Conservation (phyloP, 1,284 basidiomycete species). For the Ustilago tritici region DNA sequence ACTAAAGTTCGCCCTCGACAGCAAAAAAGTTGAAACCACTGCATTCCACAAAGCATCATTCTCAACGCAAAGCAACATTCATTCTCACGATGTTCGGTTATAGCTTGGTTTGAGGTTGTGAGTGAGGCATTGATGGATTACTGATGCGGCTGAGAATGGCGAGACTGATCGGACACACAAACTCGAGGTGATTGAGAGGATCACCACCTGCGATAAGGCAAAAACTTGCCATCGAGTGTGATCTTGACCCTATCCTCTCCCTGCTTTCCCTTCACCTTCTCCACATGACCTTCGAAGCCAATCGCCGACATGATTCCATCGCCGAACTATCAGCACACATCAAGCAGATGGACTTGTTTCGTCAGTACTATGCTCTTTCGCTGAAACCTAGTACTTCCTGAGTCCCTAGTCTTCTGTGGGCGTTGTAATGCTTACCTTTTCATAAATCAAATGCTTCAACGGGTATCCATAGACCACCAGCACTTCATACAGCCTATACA, state of each 20-base stretch:
- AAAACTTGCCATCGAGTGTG: slow-evolving; percentile 64
- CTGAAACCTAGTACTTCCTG: not conserved
- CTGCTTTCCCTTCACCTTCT: slow-evolving; percentile 54
- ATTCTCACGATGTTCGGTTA: not conserved
- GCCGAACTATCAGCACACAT: slow-evolving; percentile 37
- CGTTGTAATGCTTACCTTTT: slow-evolving; percentile 55
- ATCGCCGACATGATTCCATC: slow-evolving; percentile 66
- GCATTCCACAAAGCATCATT: not conserved
- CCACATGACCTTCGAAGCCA: slow-evolving; percentile 64
- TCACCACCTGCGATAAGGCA: slow-evolving; percentile 59
- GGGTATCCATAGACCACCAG: slow-evolving; percentile 64
- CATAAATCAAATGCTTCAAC: slow-evolving; percentile 63
- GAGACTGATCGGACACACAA: not conserved
- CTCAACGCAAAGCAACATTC: not conserved
- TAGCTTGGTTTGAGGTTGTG: not conserved
- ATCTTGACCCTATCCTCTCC: slow-evolving; percentile 64
- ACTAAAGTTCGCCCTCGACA: slow-evolving; percentile 10
- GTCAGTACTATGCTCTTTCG: not conserved
- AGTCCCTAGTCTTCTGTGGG: too few relatives aligned
- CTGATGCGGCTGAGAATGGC: not conserved
- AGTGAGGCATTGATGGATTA: not conserved
- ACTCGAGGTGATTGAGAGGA: not conserved
- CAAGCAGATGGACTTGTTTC: not conserved
- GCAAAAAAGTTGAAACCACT: not conserved
- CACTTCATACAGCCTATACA: slow-evolving; percentile 54